Percentiles rank a stretch among this genome's conserved stretches.
Evolutionary conservation across 139 green algal genomes (phyloP).

Genomic region (Cymbomonas tetramitiformis): DNA sequence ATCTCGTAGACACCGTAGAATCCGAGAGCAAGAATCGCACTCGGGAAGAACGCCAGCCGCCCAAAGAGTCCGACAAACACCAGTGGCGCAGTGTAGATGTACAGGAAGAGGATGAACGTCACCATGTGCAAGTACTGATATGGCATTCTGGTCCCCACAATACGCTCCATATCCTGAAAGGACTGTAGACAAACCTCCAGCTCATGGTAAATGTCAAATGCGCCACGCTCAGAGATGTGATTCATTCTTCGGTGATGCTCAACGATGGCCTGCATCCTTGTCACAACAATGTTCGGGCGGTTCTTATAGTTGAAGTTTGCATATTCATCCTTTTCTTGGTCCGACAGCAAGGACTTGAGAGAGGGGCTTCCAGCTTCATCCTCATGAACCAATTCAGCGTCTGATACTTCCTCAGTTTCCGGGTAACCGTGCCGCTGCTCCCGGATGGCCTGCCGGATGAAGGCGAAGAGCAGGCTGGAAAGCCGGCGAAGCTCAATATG

Average conservation of each 20-base stretch:
- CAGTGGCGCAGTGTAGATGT: slow-evolving; percentile 6
- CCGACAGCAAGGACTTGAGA: not conserved
- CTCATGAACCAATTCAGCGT: not conserved
- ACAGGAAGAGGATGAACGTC: slow-evolving; percentile 11
- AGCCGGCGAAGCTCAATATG: slow-evolving; percentile 8
- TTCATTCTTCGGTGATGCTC: not conserved
- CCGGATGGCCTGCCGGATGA: slow-evolving; percentile 2
- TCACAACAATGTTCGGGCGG: not conserved
- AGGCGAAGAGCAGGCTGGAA: slow-evolving; percentile 13
- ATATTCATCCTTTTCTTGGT: not conserved
- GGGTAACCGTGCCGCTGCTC: not conserved
- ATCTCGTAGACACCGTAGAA: slow-evolving; percentile 22
- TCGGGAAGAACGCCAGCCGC: slow-evolving; percentile 1
- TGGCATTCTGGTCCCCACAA: slow-evolving; percentile 11
- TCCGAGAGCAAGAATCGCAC: not conserved
- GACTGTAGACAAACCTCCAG: not conserved
- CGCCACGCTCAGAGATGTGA: not conserved
- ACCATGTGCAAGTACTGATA: slow-evolving; percentile 12
- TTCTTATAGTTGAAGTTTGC: not conserved
- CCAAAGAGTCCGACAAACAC: slow-evolving; percentile 4
- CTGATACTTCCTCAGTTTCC: not conserved
- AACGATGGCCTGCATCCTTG: not conserved
- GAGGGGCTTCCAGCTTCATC: not conserved
- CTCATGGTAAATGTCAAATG: slow-evolving; percentile 5
- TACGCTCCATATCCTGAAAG: slow-evolving; percentile 2